Base-by-base conservation (phyloP, 352 stramenopile species). In the Phytophthora boehmeriae region DNA sequence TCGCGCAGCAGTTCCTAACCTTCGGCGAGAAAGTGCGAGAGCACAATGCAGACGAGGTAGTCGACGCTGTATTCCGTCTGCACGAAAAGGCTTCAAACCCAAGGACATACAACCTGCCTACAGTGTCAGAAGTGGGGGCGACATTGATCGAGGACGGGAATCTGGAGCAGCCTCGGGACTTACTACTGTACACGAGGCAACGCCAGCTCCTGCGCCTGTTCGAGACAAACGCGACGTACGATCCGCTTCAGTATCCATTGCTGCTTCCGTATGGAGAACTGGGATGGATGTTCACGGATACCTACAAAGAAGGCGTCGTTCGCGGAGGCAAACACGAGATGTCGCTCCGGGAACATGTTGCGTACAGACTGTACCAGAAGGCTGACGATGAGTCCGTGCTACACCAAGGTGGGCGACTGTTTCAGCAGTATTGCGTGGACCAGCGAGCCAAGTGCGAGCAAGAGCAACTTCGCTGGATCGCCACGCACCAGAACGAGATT, bases 271-370 rank as follows among this genome's bases (percentile, higher is more conserved):
- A 52, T 2, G 56, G 46, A 9, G 43, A 67, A 16, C 9, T 36
- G 8, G 36, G 44, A n/a, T 67, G 51, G 51, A 61, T 35, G 3
- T 66, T 27, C 22, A 52, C 44, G 4, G 35, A 56, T 14, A 13
- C 20, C 2, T 63, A 63, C 27, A 6, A 10, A 11, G 17, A 23
- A 22, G 38, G 17, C 14, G 17, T 16, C 5, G 19, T n/a, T 17
- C 6, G 38, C 11, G 5, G 45, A n/a, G 9, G 41, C 45, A 53
- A 53, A n/a, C 4, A 1, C 2, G 9, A 19, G 8, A 53, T 53
- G 45, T 23, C 22, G 45, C 45, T n/a, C n/a, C n/a, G n/a, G n/a
- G n/a, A n/a, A n/a, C n/a, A n/a, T n/a, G n/a, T n/a, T n/a, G n/a
- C n/a, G 8, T 41, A 53, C 16, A 14, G 2, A 10, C 45, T 53